Evolutionary conservation across 768 basidiomycete species (phyloP), one percentile per base, ranked within the genome.

Genomic region (Tephrocybe sp.): DNA sequence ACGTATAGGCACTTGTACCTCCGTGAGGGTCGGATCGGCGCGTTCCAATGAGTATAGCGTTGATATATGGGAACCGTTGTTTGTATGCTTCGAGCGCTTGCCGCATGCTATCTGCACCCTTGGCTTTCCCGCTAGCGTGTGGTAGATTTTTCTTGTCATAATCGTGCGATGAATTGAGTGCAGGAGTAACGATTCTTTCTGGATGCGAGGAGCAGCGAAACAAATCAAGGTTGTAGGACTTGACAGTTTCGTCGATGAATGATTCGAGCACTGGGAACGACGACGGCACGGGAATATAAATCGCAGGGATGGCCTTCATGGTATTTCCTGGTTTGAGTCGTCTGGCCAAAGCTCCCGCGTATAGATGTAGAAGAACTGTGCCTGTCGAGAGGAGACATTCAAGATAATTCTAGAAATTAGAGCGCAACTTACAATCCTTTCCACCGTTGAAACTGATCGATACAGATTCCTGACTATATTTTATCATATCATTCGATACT

Each of bases 381-480:
- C 94, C 94, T 97, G 61, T 41, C 45, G 24, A 31, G 53, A 42
- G 46, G 22, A 22, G 23, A 21, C 38, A 41, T 18, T 30, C 44
- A 43, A 47, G 22, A 22, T 33, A 25, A n/a, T 38, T 13, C 33
- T 27, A 8, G 9, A 12, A 74, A n/a, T n/a, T n/a, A n/a, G n/a
- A n/a, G n/a, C n/a, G n/a, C n/a, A n/a, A 19, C 84, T 58, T 60
- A 95, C 97, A 99, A 63, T 99, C 97, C 66, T 99, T 99, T 45
- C 97, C 97, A 9, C 97, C 97, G 57, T 98, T 99, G 72, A 97
- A 99, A 67, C 94, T 97, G 52, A 99, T 75, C 2, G 94, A 86
- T 3, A 94, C 70, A 47, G 76, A 72, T 29, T 86, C 80, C 60
- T 79, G 75, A 42, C 91, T 90, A 49, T 45, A 45, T 51, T 19